These are phyloP conservation scores for Herpetomonas tarakana DNA, from an alignment of 208 protist species.

Conservation along the genomic window DNA sequence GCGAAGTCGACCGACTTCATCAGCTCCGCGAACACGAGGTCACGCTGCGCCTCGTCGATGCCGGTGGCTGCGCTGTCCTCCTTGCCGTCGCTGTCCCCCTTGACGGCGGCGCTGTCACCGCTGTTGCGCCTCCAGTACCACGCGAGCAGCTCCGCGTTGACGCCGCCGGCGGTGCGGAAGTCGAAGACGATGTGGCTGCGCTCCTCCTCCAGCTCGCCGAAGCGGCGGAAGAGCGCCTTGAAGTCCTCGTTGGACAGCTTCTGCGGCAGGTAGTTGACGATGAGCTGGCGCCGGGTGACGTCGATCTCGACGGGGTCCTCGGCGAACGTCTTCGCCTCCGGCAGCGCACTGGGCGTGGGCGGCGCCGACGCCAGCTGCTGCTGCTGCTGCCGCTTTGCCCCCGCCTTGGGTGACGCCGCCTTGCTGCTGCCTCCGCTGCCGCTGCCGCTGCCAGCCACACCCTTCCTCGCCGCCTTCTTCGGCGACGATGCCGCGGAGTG, in stretches of 20 bases:
- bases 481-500: too few species aligned
- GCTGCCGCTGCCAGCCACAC: too few species aligned
- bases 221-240: slow-evolving; percentile 38
- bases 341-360: too few species aligned
- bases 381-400: too few species aligned
- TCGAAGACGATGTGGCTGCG: slow-evolving; percentile 62
- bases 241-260: slow-evolving; percentile 45
- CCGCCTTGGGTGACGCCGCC: too few species aligned
- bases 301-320: slow-evolving; percentile 53
- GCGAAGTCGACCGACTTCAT: neutral
- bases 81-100: neutral
- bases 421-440: too few species aligned
- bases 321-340: slow-evolving; percentile 30
- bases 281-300: slow-evolving; percentile 51
- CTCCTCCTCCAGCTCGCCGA: slow-evolving; percentile 34
- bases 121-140: neutral
- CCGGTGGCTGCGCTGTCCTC: neutral
- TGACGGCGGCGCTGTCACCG: neutral
- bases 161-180: slow-evolving; percentile 13
- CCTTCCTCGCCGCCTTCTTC: too few species aligned
- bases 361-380: too few species aligned
- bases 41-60: neutral
- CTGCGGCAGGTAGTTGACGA: slow-evolving; percentile 69
- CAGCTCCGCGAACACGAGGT: neutral
- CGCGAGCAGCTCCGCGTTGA: slow-evolving; percentile 1